Evolutionary conservation across 2,329 filamentous ascomycete species (phyloP), one percentile per base, ranked within the genome.

Genomic region (Trichocomaceae sp.): DNA sequence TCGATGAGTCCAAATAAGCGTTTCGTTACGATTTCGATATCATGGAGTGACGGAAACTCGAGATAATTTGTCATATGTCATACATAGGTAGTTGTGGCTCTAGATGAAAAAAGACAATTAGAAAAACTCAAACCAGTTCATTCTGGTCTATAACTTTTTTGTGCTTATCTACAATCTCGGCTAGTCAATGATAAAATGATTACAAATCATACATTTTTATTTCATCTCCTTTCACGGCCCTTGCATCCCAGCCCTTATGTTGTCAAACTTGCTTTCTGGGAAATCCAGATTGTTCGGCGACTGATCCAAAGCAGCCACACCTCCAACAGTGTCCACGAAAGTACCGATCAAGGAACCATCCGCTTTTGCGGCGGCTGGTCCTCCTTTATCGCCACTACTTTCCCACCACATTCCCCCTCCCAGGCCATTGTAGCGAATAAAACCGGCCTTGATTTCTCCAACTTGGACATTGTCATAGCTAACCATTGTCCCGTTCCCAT

Each of bases 341-440:
- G 79, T 84, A 3, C 72, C 77, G 50, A 91, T 90, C 66, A 96
- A 67, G 61, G 87, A 92, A 0, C 78, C 75, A 26, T 71, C 66
- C 6, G 61, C 61, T 47, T 66, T 64, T 47, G 65, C 63, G 5
- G 66, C 71, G 20, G 57, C 55, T 41, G 70, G 73, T 0, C 83
- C 84, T 7, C 76, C 71, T 65, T 84, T 85, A 68, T 96, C 92
- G 3, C 83, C 86, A 63, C 86, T 92, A 63, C 83, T 88, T 75
- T 96, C 91, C 88, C 88, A 93, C 90, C 90, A 96, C 91, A 96
- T 96, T 19, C 81, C 88, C n/a, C 91, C 91, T 12, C 90, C 91
- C 0, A 96, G 79, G 0, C 79, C 75, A 22, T 79, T 74, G 17
- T 81, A 66, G 63, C 77, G 81, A 65, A 96, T 81, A 66, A 83